Base-by-base conservation (phyloP, 2,329 filamentous ascomycete species). In the Botrytis fabae region DNA sequence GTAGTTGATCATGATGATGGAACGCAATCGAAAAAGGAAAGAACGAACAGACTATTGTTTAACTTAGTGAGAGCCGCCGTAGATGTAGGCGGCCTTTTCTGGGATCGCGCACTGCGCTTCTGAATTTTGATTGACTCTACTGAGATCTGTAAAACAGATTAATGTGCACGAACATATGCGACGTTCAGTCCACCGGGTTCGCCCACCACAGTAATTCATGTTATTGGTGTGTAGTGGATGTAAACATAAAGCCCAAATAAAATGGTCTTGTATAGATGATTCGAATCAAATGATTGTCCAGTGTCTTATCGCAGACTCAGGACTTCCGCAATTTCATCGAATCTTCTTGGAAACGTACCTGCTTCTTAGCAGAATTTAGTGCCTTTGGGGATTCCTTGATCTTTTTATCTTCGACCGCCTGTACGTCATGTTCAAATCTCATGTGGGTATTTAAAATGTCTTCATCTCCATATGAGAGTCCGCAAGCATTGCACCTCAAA, bases 401-500 rank as follows among this genome's bases (percentile, higher is more conserved):
- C 10, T 10, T 57, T 42, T 16, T 18, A n/a, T 57, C n/a, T 42
- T 68, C 65, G 22, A 25, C 35, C 16, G 2, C 6, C 12, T 10
- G n/a, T 28, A 42, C 18, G 12, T 16, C 25, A 28, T 68, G 65
- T 32, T 42, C 35, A 9, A 16, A 68, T 42, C 18, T 68, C 48
- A 68, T 68, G 22, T 68, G 48, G 6, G 18, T n/a, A 42, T 10
- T 42, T 5, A 68, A 51, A 42, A 5, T 57, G 1, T 68, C 38
- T 0, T 9, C 18, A 10, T 28, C 38, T 57, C 4, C 35, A 68
- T 32, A 57, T 14, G 18, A 42, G 2, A 54, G 7, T 40, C 32
- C 48, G 42, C 65, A 68, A 57, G 65, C 65, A 57, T 20, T 40
- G 16, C 65, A 68, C 18, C 32, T 57, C 38, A 22, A 68, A 32